Base-by-base conservation (phyloP, 2,329 filamentous ascomycete genomes). In the Chrysosporium keratinophilum region DNA sequence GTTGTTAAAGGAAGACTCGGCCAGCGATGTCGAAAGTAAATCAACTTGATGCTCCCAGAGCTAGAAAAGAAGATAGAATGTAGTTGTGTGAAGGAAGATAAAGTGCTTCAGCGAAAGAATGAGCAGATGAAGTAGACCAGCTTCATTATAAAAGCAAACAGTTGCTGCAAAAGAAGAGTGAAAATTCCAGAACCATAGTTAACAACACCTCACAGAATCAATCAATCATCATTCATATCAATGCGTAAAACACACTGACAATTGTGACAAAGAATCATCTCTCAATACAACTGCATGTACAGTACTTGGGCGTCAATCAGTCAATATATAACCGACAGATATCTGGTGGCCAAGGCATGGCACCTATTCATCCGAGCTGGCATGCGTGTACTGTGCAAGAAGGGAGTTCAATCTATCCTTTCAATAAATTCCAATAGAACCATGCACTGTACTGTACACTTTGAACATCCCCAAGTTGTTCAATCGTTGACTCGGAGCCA, bases 301-400 rank as follows among this genome's bases (percentile, higher is more conserved):
- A 41, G 39, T 15, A 41, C 15, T 35, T 10, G 14, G 35, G 37
- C 10, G 12, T 42, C 48, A 42, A 34, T 42, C 14, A 19, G 15
- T n/a, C 37, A 45, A 44, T 52, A 52, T 52, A 52, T 52, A 52
- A 43, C 43, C n/a, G n/a, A 46, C 43, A 34, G 3, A 31, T 5
- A 5, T 15, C 20, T n/a, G 33, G 17, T 35, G 11, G 28, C 31
- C 20, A 31, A 9, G 43, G 28, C 11, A 35, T 10, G 43, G 28
- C 11, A 35, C 4, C 28, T 34, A 17, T 9, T 12, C n/a, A 17
- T 10, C 20, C 20, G 14, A 5, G 43, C 14, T 10, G 37, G 15
- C 4, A 2, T 40, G 2, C 23, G 12, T 9, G 7, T 40, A 15
- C 35, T 39, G 15, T 19, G 37, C 20, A 2, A n/a, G 19, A 17